Evolutionary conservation across 139 green algal species (phyloP), one percentile per base, ranked within the genome.

Genomic region (Chara braunii): DNA sequence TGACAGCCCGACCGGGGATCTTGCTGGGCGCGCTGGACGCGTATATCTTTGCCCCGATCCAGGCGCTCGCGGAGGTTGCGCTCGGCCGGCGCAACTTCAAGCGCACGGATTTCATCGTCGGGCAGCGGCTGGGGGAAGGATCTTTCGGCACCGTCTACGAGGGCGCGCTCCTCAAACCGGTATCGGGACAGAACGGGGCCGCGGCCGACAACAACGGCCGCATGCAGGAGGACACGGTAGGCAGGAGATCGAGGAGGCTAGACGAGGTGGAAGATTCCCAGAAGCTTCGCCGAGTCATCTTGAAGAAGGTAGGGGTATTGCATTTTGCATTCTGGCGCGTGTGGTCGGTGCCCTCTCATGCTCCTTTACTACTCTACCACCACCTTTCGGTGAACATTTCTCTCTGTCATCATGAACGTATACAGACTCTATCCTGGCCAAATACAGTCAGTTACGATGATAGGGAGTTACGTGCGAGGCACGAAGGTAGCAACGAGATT

Each of bases 71-170:
- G 23, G 55, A 70, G 30, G 37, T 29, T 5, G 55, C 59, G 40
- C 29, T 42, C 18, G 65, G 65, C 3, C 24, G 65, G 23, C 43
- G 60, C 7, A 57, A 53, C 12, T 74, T 42, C 30, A 68, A 68
- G 23, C 37, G 43, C 26, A 68, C 43, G 5, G 60, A 77, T 51
- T 74, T 77, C 43, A 26, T 74, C 33, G 24, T 77, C 43, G 60
- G 60, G 35, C 29, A 28, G 31, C 22, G 61, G 68, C 28, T 77
- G 18, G 68, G 68, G 2, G 68, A 77, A 37, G 68, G 68, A 34
- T 64, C 29, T 9, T 77, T 77, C 30, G 68, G 68, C 9, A 77
- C 60, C n/a, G 68, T 77, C 31, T 77, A 72, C 28, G 68, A 77
- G 68, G 68, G 7, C 7, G 53, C 53, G 28, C 22, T 54, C 7